Percentiles rank a stretch among this genome's conserved stretches.
Evolutionary conservation across 2,329 filamentous ascomycete species (phyloP).

Genomic region (Amphichorda felina): DNA sequence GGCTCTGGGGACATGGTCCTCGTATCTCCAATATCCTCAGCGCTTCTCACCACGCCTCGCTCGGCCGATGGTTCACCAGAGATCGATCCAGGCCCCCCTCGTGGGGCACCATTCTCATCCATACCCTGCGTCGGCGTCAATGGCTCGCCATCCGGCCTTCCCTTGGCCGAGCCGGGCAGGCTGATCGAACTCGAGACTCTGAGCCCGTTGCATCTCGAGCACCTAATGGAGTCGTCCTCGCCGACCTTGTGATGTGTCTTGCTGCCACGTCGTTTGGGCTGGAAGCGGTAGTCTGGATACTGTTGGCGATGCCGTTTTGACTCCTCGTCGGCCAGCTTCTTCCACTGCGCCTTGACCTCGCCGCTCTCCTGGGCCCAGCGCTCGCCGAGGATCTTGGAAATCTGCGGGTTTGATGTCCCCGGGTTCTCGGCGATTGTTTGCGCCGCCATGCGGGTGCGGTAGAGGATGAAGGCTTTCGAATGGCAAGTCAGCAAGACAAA

Average conservation of each 20-base stretch:
- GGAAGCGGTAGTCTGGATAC: conserved; percentile 91
- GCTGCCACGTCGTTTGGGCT: conserved; percentile 51
- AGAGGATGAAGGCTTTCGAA: conserved; percentile 89
- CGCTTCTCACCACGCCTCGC: neutral
- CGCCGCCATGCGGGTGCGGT: conserved; percentile 85
- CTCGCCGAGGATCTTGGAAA: conserved; percentile 92
- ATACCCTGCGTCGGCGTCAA: neutral
- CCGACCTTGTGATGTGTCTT: neutral
- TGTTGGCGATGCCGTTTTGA: conserved; percentile 80
- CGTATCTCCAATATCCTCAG: neutral
- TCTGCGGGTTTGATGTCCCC: conserved; percentile 87
- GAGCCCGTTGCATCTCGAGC: conserved; percentile 58
- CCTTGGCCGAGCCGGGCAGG: too few relatives aligned
- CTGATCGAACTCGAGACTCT: neutral
- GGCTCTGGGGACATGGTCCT: neutral
- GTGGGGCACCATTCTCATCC: neutral
- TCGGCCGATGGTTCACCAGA: conserved; percentile 29
- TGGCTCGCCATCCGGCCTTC: neutral
- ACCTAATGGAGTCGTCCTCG: conserved; percentile 43
- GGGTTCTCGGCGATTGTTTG: conserved; percentile 71
- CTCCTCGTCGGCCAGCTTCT: conserved; percentile 81
- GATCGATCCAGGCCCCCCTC: conserved; percentile 21
- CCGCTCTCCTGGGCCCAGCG: conserved; percentile 75
- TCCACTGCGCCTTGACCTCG: conserved; percentile 76
- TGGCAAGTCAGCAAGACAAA: too few relatives aligned